phyloP scores from a whole-genome alignment of 2,329 filamentous ascomycete species.

The Ilyonectria mors-panacis region DNA sequence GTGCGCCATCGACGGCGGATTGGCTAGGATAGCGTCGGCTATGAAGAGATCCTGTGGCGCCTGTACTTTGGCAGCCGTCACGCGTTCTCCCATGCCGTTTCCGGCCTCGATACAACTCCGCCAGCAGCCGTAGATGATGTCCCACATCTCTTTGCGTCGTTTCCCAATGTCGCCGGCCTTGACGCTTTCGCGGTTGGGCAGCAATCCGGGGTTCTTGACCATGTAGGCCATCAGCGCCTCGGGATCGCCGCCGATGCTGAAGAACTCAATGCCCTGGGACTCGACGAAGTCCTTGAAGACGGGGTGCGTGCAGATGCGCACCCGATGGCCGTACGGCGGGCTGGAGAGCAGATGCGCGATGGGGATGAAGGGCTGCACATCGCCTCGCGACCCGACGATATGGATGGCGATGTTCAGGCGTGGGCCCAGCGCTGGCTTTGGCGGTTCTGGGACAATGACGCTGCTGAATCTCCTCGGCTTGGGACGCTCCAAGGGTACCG shows the following conservation, averaged over 20 bases:
- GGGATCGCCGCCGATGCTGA: constrained; percentile 70
- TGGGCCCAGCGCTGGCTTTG: constrained; percentile 38
- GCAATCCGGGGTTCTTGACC: constrained; percentile 57
- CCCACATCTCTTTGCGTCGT: constrained; percentile 53
- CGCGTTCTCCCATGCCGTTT: constrained; percentile 47
- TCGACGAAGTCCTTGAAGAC: constrained; percentile 69
- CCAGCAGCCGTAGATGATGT: constrained; percentile 57
- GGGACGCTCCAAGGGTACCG: constrained; percentile 21
- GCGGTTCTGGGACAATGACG: constrained; percentile 32
- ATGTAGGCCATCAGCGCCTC: constrained; percentile 62
- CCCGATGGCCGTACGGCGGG: constrained; percentile 64
- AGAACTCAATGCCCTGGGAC: constrained; percentile 69
- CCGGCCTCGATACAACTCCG: constrained; percentile 56
- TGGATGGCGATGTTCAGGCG: constrained; percentile 53
- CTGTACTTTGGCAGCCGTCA: constrained; percentile 47
- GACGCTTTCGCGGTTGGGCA: constrained; percentile 55
- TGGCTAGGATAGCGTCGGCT: constrained; percentile 69
- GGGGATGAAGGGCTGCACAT: constrained; percentile 70
- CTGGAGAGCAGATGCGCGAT: constrained; percentile 62
- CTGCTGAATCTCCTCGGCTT: constrained; percentile 41
- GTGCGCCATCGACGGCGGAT: constrained; percentile 67
- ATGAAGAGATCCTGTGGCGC: constrained; percentile 59
- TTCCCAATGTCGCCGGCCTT: constrained; percentile 55
- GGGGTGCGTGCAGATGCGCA: constrained; percentile 70
- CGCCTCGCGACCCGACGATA: constrained; percentile 52